Evolutionary conservation across 805 yeast species (phyloP), one percentile per base, ranked within the genome.

Genomic region (Priceomyces carsonii): DNA sequence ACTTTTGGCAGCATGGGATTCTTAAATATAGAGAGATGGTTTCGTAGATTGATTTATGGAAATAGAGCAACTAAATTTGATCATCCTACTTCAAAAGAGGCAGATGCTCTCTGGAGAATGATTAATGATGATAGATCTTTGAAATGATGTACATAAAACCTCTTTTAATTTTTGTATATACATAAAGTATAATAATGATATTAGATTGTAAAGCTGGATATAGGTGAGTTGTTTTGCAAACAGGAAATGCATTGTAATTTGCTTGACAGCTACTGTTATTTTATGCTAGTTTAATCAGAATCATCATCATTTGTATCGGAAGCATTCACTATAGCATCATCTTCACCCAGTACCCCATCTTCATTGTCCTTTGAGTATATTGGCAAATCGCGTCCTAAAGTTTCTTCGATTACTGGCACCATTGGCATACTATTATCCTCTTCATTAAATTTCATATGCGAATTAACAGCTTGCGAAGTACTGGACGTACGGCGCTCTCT

Each of bases 401-500:
- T 30, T 22, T 47, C 45, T 32, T 47, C 53, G 23, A n/a, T n/a
- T n/a, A n/a, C n/a, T 4, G 47, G 43, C 19, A 45, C 40, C 23
- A 40, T 48, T 10, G 44, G 36, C n/a, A 44, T 39, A 10, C 29
- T 28, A 8, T 50, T 42, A 10, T 35, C 39, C 13, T 38, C 50
- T 9, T 61, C 69, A 45, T 73, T 77, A 45, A 76, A 76, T 32
- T 65, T 73, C 50, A 68, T 75, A 49, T 76, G 79, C 40, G 51
- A 53, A 18, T 28, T 39, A 13, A 28, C 21, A 12, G 40, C 25
- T 22, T 13, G 29, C 4, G 44, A 38, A 36, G 63, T 62, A 39
- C 66, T 59, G 5, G 55, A 52, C 3, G 51, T 32, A 22, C 59
- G 54, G 29, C 60, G 54, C 36, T 68, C 70, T 42, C 69, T 59